Evolutionary conservation across 441 rosid species (phyloP), one percentile per base, ranked within the genome.

Genomic region (Mallotus repandus): DNA sequence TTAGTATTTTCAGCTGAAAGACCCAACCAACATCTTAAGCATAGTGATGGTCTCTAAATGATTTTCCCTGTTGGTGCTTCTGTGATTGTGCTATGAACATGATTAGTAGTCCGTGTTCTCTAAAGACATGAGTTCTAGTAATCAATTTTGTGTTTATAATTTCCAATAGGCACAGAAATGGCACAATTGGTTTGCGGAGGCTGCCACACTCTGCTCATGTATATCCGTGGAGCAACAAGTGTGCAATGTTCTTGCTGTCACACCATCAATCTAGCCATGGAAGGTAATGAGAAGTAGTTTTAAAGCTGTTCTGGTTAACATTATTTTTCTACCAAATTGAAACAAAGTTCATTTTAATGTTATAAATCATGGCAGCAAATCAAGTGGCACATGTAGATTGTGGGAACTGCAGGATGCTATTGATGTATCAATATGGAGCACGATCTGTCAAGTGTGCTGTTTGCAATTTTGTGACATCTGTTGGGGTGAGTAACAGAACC

Each of bases 111-210:
- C 41, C 41, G 41, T 6, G 41, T 38, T 38, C 41, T 38, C 41
- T 38, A 38, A 38, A 38, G 41, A 38, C 5, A 38, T 38, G 0
- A 38, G 2, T 38, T 38, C 0, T 38, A 38, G 41, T 38, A 38
- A 38, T 38, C 5, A 4, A 38, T 4, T 38, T 38, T 38, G 41
- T 4, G 41, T 38, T 29, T 29, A 38, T 38, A 38, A 38, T 38
- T 66, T 19, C 62, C 43, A 70, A 79, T 85, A 96, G 99, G 99
- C 70, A 96, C 98, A 6, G 98, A 93, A 83, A 96, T 90, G 97
- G 98, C 98, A 9, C 98, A 96, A 83, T 73, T 96, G 89, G 96
- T 93, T 35, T 96, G 99, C 62, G 98, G 96, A 85, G 99, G 97
- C 57, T 96, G 99, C 79, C 97, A 96, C 82, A 93, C 99, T 70